phyloP scores from a whole-genome alignment of 345 rosid species.

The Gynandropsis gynandra region DNA sequence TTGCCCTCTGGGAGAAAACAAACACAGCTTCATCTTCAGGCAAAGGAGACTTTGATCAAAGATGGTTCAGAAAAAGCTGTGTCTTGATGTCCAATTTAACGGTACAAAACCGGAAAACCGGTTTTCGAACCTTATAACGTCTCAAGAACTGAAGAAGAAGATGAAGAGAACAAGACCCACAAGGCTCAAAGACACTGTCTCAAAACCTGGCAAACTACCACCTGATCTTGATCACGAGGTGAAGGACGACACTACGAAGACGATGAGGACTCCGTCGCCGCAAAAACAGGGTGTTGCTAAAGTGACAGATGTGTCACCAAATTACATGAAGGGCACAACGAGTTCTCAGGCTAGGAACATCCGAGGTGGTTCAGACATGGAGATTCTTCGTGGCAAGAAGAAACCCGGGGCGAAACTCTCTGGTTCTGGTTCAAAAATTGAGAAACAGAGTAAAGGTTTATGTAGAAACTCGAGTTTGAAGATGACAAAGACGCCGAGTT shows the following conservation, averaged over 20 bases:
- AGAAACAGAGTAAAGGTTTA: constrained; percentile 25
- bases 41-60: constrained; percentile 19
- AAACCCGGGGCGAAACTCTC: constrained; percentile 21
- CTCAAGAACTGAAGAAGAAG: constrained; percentile 58
- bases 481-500: constrained; percentile 56
- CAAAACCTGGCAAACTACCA: constrained; percentile 48
- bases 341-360: constrained; percentile 78
- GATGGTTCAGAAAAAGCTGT: constrained; percentile 78
- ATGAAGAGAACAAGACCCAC: constrained; percentile 64
- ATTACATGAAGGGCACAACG: constrained; percentile 84
- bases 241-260: too few relatives aligned
- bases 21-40: constrained; percentile 29
- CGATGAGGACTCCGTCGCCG: constrained; percentile 18
- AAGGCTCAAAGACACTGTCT: constrained; percentile 38
- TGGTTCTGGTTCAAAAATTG: constrained; percentile 32
- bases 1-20: constrained; percentile 11
- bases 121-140: constrained; percentile 39
- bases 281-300: constrained; percentile 35
- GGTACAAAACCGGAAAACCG: constrained; percentile 39
- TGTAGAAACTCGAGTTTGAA: constrained; percentile 47
- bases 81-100: constrained; percentile 48
- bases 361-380: constrained; percentile 36
- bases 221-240: constrained; percentile 21
- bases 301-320: constrained; percentile 40
- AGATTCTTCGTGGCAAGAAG: constrained; percentile 30